phyloP scores from a whole-genome alignment of 225 moss, liverwort and hornwort genomes.

The Anthoceros angustus region DNA sequence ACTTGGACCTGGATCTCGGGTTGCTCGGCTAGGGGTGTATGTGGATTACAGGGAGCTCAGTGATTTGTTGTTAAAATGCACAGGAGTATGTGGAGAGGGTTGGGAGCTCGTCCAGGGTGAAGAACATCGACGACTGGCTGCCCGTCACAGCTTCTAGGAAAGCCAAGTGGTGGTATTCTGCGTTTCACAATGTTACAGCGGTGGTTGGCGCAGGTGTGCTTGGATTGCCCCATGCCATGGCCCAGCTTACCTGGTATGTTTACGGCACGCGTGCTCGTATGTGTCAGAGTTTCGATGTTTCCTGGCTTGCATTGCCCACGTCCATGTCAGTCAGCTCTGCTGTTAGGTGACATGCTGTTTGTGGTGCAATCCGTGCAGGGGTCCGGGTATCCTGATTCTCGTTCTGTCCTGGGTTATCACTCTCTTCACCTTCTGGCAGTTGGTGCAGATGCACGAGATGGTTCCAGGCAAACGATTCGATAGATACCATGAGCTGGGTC shows the following conservation, averaged over 20 bases:
- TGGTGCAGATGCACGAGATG: constrained; percentile 79
- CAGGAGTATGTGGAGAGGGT: too few relatives aligned
- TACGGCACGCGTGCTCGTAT: background rate
- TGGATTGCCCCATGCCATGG: constrained; percentile 54
- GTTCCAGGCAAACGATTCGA: constrained; percentile 34
- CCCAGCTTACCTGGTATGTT: constrained; percentile 42
- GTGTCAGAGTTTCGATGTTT: background rate
- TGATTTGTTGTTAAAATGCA: too few relatives aligned
- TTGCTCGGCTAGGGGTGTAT: too few relatives aligned
- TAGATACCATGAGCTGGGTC: constrained; percentile 41
- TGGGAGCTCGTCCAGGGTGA: background rate
- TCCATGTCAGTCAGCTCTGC: background rate
- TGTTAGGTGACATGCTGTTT: too few relatives aligned
- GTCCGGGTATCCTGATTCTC: constrained; percentile 22
- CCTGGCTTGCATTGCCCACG: background rate
- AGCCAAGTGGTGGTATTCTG: constrained; percentile 84
- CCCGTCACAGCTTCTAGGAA: constrained; percentile 56
- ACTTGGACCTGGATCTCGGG: too few relatives aligned
- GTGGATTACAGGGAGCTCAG: too few relatives aligned
- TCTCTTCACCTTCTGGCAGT: constrained; percentile 63
- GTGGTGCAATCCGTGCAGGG: constrained; percentile 12
- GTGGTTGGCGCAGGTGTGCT: constrained; percentile 93
- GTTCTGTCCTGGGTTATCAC: constrained; percentile 55
- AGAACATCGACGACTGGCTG: constrained; percentile 46
- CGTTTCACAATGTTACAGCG: constrained; percentile 90